Conservation (phyloP, 1,139 yeast species). For the Magnusiomyces clavatus region DNA sequence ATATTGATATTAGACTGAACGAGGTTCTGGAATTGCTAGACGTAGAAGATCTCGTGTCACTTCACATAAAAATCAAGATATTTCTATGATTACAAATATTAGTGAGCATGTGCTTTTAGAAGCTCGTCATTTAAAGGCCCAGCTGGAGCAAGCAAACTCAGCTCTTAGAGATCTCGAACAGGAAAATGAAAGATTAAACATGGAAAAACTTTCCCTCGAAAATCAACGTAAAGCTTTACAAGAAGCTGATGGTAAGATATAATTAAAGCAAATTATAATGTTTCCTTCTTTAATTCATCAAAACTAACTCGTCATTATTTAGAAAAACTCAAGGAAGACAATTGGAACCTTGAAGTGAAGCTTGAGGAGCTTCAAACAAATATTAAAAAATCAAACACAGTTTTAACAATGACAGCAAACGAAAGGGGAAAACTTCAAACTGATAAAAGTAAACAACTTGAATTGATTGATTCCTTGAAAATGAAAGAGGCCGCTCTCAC, state of each 20-base stretch:
- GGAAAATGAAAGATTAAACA: slow-evolving; percentile 38
- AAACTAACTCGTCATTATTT: slow-evolving; percentile 21
- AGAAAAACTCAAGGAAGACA: slow-evolving; percentile 54
- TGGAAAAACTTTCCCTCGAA: slow-evolving; percentile 33
- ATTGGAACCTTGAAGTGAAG: slow-evolving; percentile 70
- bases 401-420: slow-evolving; percentile 23
- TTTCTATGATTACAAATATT: slow-evolving; percentile 74
- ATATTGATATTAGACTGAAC: not conserved
- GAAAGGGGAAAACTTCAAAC: slow-evolving; percentile 23
- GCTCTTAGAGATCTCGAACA: slow-evolving; percentile 28
- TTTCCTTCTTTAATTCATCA: not conserved
- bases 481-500: slow-evolving; percentile 26
- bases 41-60: slow-evolving; percentile 7
- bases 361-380: slow-evolving; percentile 46
- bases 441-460: slow-evolving; percentile 27
- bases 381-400: slow-evolving; percentile 22
- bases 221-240: slow-evolving; percentile 18
- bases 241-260: slow-evolving; percentile 31
- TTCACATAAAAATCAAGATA: slow-evolving; percentile 38
- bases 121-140: slow-evolving; percentile 65
- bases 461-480: slow-evolving; percentile 27
- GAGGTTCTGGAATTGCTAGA: not conserved
- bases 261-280: not conserved
- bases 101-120: slow-evolving; percentile 73
- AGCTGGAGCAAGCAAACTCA: slow-evolving; percentile 15